These are phyloP conservation scores for Thalassiosira delicatula DNA, from an alignment of 352 stramenopile genomes.

Conservation along the genomic window DNA sequence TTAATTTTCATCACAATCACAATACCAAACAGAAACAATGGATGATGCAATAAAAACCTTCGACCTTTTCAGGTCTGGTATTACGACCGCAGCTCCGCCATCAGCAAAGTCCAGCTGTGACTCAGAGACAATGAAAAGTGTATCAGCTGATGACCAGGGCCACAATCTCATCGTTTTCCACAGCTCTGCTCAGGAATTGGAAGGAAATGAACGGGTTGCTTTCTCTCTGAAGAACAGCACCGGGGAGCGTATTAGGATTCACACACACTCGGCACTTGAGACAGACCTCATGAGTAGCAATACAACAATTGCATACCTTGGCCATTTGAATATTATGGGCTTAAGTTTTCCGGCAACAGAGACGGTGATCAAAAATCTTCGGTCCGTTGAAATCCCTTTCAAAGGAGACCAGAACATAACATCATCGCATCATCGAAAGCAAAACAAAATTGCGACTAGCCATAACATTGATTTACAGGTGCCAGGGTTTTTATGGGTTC, in stretches of 20 bases:
- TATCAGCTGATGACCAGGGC: slow-evolving; percentile 34
- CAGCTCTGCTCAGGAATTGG: slow-evolving; percentile 70
- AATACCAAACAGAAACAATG: slow-evolving; percentile 53
- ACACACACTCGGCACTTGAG: slow-evolving; percentile 66
- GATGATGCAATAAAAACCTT: slow-evolving; percentile 67
- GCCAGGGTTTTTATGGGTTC: slow-evolving; percentile 83
- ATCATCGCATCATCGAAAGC: slow-evolving; percentile 24
- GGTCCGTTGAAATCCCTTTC: slow-evolving; percentile 84
- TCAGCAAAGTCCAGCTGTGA: slow-evolving; percentile 6
- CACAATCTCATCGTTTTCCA: slow-evolving; percentile 75
- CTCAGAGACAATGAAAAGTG: slow-evolving; percentile 15
- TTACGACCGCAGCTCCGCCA: background rate
- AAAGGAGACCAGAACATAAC: slow-evolving; percentile 79
- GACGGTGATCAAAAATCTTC: slow-evolving; percentile 85
- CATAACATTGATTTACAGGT: slow-evolving; percentile 85
- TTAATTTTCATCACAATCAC: background rate
- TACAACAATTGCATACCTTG: slow-evolving; percentile 81
- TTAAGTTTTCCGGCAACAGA: slow-evolving; percentile 85
- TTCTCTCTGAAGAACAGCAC: slow-evolving; percentile 87
- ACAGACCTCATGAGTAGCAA: slow-evolving; percentile 39
- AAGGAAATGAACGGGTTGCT: slow-evolving; percentile 79
- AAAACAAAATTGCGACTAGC: slow-evolving; percentile 44
- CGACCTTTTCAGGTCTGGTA: slow-evolving; percentile 34
- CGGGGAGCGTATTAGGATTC: slow-evolving; percentile 83
- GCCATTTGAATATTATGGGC: slow-evolving; percentile 76